A percentile compares a stretch with the other conserved stretches of the same genome.
Conservation (phyloP, 352 stramenopile genomes). For the Phytophthora hybrid region DNA sequence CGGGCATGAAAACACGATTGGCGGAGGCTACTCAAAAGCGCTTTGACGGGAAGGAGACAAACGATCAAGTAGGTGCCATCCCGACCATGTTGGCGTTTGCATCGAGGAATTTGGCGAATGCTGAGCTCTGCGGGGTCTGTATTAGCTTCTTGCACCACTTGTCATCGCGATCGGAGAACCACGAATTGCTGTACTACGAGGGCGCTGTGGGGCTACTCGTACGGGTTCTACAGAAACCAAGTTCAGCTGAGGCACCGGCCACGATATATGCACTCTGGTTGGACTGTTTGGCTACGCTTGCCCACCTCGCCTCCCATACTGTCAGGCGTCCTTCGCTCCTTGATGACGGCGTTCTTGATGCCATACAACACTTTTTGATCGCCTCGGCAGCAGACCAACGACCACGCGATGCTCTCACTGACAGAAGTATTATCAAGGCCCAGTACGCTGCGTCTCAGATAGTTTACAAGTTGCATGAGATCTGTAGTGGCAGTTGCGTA, state of each 20-base stretch:
- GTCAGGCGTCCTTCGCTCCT: conserved; percentile 53
- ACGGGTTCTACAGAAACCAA: conserved; percentile 59
- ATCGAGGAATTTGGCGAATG: conserved; percentile 60
- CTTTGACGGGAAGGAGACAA: conserved; percentile 29
- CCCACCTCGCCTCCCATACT: conserved; percentile 61
- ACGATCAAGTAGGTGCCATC: conserved; percentile 56
- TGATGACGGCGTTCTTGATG: conserved; percentile 70
- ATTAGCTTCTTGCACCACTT: conserved; percentile 79
- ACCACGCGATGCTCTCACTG: conserved; percentile 48
- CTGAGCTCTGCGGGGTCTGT: conserved; percentile 72
- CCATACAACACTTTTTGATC: conserved; percentile 69
- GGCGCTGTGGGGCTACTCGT: conserved; percentile 66
- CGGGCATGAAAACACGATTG: conserved; percentile 76
- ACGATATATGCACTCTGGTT: conserved; percentile 70
- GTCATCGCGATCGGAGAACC: conserved; percentile 71
- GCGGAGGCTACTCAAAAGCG: conserved; percentile 48
- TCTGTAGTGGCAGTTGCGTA: conserved; percentile 45
- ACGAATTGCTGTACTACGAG: conserved; percentile 72
- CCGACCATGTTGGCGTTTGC: conserved; percentile 74
- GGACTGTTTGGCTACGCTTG: conserved; percentile 57
- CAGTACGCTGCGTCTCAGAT: conserved; percentile 67
- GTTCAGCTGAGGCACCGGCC: conserved; percentile 36
- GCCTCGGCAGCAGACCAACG: conserved; percentile 47
- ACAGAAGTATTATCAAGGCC: conserved; percentile 57
- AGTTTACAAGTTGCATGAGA: conserved; percentile 66